phyloP scores from a whole-genome alignment of 352 stramenopile genomes.

The Phytopythium sindhum region DNA sequence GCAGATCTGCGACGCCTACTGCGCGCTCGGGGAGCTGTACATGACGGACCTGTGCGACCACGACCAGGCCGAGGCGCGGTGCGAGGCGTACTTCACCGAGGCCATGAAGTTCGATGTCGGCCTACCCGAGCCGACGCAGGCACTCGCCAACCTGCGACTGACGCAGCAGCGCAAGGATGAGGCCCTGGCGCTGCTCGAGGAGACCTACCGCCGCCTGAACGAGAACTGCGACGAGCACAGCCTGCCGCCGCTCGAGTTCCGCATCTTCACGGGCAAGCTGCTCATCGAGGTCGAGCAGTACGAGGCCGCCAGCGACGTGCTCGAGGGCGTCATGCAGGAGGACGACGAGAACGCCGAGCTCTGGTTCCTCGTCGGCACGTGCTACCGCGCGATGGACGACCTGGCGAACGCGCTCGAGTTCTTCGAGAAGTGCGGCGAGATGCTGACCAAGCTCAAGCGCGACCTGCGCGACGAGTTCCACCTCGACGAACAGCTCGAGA shows the following conservation, averaged over 20 bases:
- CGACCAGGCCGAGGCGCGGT: conserved; percentile 91
- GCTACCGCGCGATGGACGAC: conserved; percentile 85
- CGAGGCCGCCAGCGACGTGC: conserved; percentile 73
- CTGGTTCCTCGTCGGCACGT: conserved; percentile 87
- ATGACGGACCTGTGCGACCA: conserved; percentile 96
- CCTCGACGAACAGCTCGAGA: conserved; percentile 76
- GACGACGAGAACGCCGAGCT: conserved; percentile 89
- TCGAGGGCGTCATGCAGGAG: conserved; percentile 87
- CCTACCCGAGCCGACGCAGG: conserved; percentile 92
- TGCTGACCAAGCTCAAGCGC: conserved; percentile 82
- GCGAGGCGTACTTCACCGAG: conserved; percentile 87
- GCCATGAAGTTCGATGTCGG: conserved; percentile 91
- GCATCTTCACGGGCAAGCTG: conserved; percentile 75
- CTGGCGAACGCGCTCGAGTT: conserved; percentile 80
- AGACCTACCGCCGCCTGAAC: conserved; percentile 90
- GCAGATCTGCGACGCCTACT: conserved; percentile 94
- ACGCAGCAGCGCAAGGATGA: conserved; percentile 91
- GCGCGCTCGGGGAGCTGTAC: conserved; percentile 95
- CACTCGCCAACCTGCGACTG: conserved; percentile 93
- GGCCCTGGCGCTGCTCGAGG: conserved; percentile 84
- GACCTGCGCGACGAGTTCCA: conserved; percentile 70
- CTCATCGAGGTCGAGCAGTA: conserved; percentile 86
- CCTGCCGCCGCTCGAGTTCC: conserved; percentile 83
- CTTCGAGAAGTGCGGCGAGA: conserved; percentile 72
- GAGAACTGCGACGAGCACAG: conserved; percentile 67